Evolutionary conservation across 176 grass and related monocot species (phyloP).

Genomic region (Cymbopogon citratus): DNA sequence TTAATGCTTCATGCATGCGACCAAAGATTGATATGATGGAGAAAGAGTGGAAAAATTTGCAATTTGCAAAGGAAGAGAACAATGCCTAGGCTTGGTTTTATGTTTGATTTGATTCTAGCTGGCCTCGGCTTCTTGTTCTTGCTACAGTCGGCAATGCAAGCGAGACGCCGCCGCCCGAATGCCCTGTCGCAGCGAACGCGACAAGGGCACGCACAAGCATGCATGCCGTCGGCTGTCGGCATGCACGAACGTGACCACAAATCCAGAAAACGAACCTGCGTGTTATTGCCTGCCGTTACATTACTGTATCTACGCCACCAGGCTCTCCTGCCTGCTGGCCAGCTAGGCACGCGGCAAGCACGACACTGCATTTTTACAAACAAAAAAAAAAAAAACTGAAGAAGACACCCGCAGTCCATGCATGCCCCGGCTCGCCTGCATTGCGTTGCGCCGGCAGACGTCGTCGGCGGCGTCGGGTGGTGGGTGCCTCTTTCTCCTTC

Average conservation of each 20-base stretch:
- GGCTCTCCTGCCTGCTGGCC: neutral
- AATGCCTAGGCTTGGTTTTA: neutral
- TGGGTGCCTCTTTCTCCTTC: neutral
- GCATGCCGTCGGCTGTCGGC: neutral
- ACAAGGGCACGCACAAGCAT: neutral
- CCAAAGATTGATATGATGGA: no score
- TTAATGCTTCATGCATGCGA: no score
- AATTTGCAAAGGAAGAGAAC: no score
- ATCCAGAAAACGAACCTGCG: neutral
- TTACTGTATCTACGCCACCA: no score
- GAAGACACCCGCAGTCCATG: no score
- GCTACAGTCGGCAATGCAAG: neutral
- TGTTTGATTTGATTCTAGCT: neutral
- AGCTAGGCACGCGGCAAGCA: neutral
- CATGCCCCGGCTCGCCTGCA: neutral
- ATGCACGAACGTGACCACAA: neutral
- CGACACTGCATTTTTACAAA: conserved; percentile 11
- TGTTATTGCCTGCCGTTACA: neutral
- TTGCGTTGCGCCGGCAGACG: neutral
- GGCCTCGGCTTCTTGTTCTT: neutral
- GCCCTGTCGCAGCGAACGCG: neutral
- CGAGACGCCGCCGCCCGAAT: neutral
- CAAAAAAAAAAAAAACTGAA: conserved; percentile 1
- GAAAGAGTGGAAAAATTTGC: no score
- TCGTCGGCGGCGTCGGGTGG: neutral